Conservation (phyloP, 106 monocot species). For the Allium fistulosum region DNA sequence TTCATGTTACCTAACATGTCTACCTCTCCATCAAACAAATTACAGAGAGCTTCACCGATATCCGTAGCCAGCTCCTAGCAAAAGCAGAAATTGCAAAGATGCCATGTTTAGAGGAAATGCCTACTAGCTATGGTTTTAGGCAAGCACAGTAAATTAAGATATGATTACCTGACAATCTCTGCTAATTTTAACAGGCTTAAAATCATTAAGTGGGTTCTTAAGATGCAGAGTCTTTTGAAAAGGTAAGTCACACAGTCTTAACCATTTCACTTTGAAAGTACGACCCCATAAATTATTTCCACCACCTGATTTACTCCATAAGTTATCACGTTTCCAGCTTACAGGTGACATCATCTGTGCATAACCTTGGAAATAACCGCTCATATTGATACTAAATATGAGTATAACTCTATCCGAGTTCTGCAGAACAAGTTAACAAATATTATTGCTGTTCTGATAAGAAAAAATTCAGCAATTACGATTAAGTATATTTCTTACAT, state of each 20-base stretch:
- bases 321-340: slow-evolving; percentile 18
- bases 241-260: slow-evolving; percentile 15
- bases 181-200: slow-evolving; percentile 29
- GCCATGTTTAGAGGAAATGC: too few species aligned
- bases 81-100: neutral
- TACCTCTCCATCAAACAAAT: slow-evolving; percentile 15
- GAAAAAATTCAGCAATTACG: neutral
- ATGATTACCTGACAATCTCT: slow-evolving; percentile 26
- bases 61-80: slow-evolving; percentile 17
- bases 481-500: slow-evolving; percentile 11
- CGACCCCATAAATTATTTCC: slow-evolving; percentile 24
- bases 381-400: slow-evolving; percentile 33
- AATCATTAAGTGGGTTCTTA: slow-evolving; percentile 31
- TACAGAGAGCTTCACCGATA: slow-evolving; percentile 25
- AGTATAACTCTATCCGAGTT: slow-evolving; percentile 29
- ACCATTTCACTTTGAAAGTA: slow-evolving; percentile 24
- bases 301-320: slow-evolving; percentile 20
- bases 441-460: neutral
- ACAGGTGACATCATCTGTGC: slow-evolving; percentile 29
- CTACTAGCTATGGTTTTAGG: slow-evolving; percentile 6
- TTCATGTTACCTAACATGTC: slow-evolving; percentile 12
- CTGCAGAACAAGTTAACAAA: slow-evolving; percentile 17
- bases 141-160: neutral
- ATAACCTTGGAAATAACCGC: slow-evolving; percentile 33
- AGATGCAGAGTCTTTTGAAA: slow-evolving; percentile 30